Conservation (phyloP, 2,329 filamentous ascomycete species). For the Apiospora saccharicola region DNA sequence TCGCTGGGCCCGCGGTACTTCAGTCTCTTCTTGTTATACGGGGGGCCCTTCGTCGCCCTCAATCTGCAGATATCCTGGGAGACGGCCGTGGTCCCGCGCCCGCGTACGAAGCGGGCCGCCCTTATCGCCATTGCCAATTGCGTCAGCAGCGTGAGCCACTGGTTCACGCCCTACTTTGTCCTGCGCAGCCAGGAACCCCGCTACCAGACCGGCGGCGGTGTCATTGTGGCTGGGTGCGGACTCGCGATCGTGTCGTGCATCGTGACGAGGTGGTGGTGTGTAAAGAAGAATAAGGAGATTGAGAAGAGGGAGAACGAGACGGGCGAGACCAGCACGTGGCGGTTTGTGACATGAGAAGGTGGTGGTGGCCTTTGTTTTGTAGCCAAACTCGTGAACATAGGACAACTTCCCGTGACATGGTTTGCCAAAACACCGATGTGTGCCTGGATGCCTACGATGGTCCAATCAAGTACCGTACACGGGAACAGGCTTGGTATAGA, state of each 20-base stretch:
- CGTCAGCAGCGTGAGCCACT: conserved; percentile 48
- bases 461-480: too few relatives aligned
- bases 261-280: conserved; percentile 35
- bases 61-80: conserved; percentile 52
- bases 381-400: too few relatives aligned
- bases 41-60: conserved; percentile 48
- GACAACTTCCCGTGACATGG: too few relatives aligned
- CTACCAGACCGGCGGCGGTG: conserved; percentile 41
- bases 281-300: conserved; percentile 37
- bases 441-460: too few relatives aligned
- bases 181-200: conserved; percentile 40
- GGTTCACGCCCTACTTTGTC: conserved; percentile 52
- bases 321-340: conserved; percentile 24
- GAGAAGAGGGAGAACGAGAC: conserved; percentile 30
- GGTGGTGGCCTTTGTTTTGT: too few relatives aligned
- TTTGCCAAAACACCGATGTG: too few relatives aligned
- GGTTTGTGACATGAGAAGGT: conserved; percentile 19
- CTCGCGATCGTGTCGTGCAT: conserved; percentile 33
- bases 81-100: conserved; percentile 49
- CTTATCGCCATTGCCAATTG: conserved; percentile 52
- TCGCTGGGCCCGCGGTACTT: conserved; percentile 52
- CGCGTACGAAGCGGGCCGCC: conserved; percentile 49
- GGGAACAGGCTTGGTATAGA: neutral
- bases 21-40: conserved; percentile 48
- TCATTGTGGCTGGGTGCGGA: conserved; percentile 39